phyloP scores from a whole-genome alignment of 257 asterid species.

The Salvia splendens region DNA sequence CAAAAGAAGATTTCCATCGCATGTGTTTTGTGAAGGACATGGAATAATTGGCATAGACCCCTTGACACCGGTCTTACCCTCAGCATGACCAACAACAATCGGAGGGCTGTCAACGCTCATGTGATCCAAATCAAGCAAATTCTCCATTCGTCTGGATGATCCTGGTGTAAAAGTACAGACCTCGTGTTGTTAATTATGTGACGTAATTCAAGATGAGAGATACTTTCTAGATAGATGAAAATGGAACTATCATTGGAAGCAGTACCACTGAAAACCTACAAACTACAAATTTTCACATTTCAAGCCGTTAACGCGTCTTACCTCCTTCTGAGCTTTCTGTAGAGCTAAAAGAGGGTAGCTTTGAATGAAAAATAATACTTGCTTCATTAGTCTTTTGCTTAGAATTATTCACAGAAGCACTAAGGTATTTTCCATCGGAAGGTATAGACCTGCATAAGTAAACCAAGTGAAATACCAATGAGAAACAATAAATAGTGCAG shows the following conservation, averaged over 20 bases:
- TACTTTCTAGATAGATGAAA: not conserved
- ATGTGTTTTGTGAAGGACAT: constrained; percentile 30
- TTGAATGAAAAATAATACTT: constrained; percentile 52
- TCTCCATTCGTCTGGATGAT: constrained; percentile 56
- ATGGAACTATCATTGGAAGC: constrained; percentile 4
- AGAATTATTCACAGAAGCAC: constrained; percentile 35
- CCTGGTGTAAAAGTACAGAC: constrained; percentile 38
- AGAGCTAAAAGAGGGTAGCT: constrained; percentile 64
- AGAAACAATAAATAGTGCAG: not conserved
- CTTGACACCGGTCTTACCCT: constrained; percentile 26
- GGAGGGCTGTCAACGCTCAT: constrained; percentile 42
- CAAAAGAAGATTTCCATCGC: constrained; percentile 22
- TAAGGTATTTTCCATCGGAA: constrained; percentile 40
- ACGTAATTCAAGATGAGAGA: not conserved
- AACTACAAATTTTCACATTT: not conserved
- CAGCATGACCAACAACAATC: constrained; percentile 22
- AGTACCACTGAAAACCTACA: not conserved
- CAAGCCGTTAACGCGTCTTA: constrained; percentile 19
- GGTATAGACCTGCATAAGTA: constrained; percentile 42
- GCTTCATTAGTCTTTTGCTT: constrained; percentile 52
- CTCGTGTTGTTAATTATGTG: constrained; percentile 10
- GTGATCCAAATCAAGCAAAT: constrained; percentile 57
- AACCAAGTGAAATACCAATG: constrained; percentile 27
- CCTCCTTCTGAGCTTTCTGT: constrained; percentile 81
- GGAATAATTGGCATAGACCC: constrained; percentile 31